Evolutionary conservation across 768 basidiomycete species (phyloP).

Genomic region (Boletus rex-veris): DNA sequence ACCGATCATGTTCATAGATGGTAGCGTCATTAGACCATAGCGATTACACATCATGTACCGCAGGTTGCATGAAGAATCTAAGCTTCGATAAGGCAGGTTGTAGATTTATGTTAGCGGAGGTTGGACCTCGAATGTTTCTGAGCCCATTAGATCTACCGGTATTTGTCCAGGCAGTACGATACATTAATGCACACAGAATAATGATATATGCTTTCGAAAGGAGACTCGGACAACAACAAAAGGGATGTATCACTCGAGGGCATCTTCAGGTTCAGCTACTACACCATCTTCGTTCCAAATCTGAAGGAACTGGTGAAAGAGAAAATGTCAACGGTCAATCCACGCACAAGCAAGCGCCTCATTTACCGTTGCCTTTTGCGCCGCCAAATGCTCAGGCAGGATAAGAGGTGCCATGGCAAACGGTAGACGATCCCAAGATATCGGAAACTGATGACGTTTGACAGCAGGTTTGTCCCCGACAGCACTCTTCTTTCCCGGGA

Average conservation of each 20-base stretch:
- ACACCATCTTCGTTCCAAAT: slow-evolving; percentile 84
- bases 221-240: neutral
- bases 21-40: slow-evolving; percentile 33
- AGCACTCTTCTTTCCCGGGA: slow-evolving; percentile 84
- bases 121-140: neutral
- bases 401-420: slow-evolving; percentile 59
- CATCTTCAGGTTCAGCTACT: slow-evolving; percentile 57
- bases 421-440: slow-evolving; percentile 73
- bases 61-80: too few species aligned
- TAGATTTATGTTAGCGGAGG: too few species aligned
- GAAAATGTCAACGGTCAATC: slow-evolving; percentile 1
- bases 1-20: slow-evolving; percentile 48
- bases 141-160: slow-evolving; percentile 11
- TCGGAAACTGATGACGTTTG: slow-evolving; percentile 56
- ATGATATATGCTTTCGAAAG: slow-evolving; percentile 22
- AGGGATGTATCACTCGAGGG: slow-evolving; percentile 30
- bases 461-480: slow-evolving; percentile 79
- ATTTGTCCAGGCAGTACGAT: slow-evolving; percentile 20
- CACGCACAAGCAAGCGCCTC: slow-evolving; percentile 7
- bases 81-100: too few species aligned
- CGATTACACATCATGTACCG: too few species aligned
- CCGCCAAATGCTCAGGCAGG: slow-evolving; percentile 56
- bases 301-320: slow-evolving; percentile 54
- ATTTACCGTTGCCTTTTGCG: slow-evolving; percentile 65
- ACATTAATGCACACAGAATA: slow-evolving; percentile 28